A percentile compares a stretch with the other conserved stretches of the same genome.
These are phyloP conservation scores for Grosmannia penicillata DNA, from an alignment of 2,329 filamentous ascomycete genomes.

Conservation along the genomic window DNA sequence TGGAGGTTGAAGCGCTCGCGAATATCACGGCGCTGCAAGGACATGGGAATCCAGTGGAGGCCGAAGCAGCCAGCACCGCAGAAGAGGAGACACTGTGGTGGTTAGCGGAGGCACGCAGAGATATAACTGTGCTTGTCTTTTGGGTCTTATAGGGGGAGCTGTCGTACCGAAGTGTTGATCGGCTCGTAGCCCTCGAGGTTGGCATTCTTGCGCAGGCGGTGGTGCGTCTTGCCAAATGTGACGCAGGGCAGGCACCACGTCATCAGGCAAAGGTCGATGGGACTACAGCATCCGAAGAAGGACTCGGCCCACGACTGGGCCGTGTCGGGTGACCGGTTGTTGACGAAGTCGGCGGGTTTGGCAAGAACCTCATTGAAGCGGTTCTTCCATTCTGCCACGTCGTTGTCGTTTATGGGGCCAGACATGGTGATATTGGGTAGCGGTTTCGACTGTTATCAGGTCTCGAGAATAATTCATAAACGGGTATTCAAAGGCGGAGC, in stretches of 20 bases:
- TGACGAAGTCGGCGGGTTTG: conserved; percentile 25
- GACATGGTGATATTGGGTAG: conserved; percentile 8
- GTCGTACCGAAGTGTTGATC: conserved; percentile 31
- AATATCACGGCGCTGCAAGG: conserved; percentile 29
- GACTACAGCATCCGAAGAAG: conserved; percentile 30
- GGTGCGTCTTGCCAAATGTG: conserved; percentile 33
- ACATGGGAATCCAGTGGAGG: conserved; percentile 25
- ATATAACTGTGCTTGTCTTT: neutral
- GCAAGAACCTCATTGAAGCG: conserved; percentile 28
- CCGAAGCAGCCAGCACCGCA: conserved; percentile 24
- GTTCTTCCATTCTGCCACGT: conserved; percentile 28
- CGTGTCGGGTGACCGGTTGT: conserved; percentile 23
- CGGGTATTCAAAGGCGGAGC: too few relatives aligned
- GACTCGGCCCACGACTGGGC: conserved; percentile 23
- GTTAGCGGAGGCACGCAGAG: neutral
- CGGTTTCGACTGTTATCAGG: too few relatives aligned
- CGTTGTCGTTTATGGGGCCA: conserved; percentile 24
- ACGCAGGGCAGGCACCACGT: conserved; percentile 31
- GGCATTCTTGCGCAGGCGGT: conserved; percentile 25
- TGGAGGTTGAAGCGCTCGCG: conserved; percentile 29
- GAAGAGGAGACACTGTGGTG: conserved; percentile 26
- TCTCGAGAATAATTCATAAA: too few relatives aligned
- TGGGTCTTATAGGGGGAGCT: conserved; percentile 1
- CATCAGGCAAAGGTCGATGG: conserved; percentile 28
- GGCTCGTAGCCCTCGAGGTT: conserved; percentile 28